phyloP scores from a whole-genome alignment of 805 yeast species.

The Wickerhamomyces alni region DNA sequence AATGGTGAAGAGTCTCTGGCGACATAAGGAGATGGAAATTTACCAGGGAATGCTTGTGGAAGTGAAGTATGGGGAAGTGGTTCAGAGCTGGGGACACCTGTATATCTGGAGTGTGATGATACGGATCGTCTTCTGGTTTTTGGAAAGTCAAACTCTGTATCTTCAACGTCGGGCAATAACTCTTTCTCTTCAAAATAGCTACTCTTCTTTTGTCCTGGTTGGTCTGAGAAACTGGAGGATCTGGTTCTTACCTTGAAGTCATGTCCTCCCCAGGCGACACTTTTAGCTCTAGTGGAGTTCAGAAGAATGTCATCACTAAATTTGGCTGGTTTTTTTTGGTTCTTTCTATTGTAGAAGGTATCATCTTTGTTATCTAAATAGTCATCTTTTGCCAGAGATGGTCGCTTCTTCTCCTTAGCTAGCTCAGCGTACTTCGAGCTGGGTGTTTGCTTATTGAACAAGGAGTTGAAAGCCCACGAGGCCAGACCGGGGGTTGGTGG shows the following conservation, averaged over 20 bases:
- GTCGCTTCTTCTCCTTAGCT: not conserved
- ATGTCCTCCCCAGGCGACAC: conserved; percentile 10
- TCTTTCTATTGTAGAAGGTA: conserved; percentile 13
- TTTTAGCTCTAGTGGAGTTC: not conserved
- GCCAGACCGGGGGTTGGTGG: conserved; percentile 25
- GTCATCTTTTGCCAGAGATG: not conserved
- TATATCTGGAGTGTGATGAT: not conserved
- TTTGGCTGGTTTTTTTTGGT: conserved; percentile 1
- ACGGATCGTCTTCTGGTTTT: not conserved
- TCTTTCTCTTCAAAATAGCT: conserved; percentile 15
- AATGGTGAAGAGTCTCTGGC: conserved; percentile 2
- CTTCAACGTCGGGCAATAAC: conserved; percentile 11
- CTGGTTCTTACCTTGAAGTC: conserved; percentile 6
- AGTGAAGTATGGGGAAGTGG: conserved; percentile 7
- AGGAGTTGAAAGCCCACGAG: conserved; percentile 21
- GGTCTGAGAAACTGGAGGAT: conserved; percentile 6
- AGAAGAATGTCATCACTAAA: conserved; percentile 2
- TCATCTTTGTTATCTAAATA: conserved; percentile 6
- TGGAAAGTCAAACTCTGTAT: conserved; percentile 1
- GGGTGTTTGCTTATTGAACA: conserved; percentile 21
- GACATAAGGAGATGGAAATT: conserved; percentile 20
- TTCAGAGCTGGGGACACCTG: conserved; percentile 1
- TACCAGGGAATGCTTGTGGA: conserved; percentile 20
- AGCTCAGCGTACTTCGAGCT: conserved; percentile 19
- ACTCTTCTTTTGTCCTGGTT: not conserved